These are phyloP conservation scores for Stagonosporopsis chrysanthemi DNA, from an alignment of 2,329 filamentous ascomycete genomes.

Conservation along the genomic window DNA sequence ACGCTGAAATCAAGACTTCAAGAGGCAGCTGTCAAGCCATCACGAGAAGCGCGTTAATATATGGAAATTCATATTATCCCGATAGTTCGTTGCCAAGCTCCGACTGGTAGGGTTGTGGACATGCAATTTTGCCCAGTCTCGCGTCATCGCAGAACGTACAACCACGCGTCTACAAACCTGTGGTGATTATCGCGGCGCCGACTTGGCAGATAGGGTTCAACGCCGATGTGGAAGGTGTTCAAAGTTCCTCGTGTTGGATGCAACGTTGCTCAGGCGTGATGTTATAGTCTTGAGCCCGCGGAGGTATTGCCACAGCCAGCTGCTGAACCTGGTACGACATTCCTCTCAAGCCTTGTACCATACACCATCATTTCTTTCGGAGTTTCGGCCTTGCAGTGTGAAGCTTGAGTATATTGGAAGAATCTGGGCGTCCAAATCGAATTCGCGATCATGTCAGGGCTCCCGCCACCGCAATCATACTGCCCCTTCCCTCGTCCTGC, in stretches of 20 bases:
- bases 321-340: neutral
- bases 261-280: neutral
- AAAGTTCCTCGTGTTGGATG: neutral
- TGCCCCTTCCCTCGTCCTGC: neutral
- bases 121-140: conserved; percentile 25
- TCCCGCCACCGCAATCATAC: too few relatives aligned
- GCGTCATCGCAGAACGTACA: conserved; percentile 24
- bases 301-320: neutral
- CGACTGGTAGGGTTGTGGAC: conserved; percentile 6
- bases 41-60: neutral
- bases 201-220: conserved; percentile 6
- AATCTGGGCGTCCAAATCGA: neutral
- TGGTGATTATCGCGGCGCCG: neutral
- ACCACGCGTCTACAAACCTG: neutral
- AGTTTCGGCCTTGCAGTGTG: neutral
- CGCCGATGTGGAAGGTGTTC: conserved; percentile 9
- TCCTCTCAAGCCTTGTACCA: neutral
- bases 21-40: neutral
- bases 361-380: neutral
- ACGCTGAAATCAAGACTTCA: neutral
- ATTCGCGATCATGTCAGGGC: neutral
- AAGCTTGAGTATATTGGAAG: neutral
- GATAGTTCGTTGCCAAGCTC: neutral
- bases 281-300: neutral
- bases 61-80: neutral